phyloP scores from a whole-genome alignment of 345 rosid species.

The Salix caprea region DNA sequence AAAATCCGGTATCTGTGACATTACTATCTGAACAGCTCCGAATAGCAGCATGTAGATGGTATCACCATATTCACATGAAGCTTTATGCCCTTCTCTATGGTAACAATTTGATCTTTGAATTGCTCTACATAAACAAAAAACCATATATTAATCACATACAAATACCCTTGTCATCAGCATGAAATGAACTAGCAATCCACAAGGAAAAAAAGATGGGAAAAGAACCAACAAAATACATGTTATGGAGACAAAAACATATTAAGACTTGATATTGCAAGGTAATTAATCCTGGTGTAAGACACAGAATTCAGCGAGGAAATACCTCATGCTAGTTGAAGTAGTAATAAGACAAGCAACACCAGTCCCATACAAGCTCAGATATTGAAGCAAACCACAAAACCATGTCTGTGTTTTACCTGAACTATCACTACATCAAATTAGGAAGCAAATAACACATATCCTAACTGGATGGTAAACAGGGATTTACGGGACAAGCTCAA shows the following conservation, averaged over 20 bases:
- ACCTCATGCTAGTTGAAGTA: constrained; percentile 49
- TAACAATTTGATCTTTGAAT: constrained; percentile 45
- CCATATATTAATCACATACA: neutral
- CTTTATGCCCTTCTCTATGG: constrained; percentile 44
- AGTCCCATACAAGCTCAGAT: constrained; percentile 41
- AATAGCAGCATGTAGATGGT: constrained; percentile 38
- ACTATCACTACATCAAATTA: constrained; percentile 21
- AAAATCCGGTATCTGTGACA: constrained; percentile 51
- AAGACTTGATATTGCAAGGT: neutral
- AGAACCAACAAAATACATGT: neutral
- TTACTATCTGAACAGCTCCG: constrained; percentile 40
- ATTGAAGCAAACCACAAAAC: constrained; percentile 60
- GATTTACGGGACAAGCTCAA: neutral
- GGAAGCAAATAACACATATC: neutral
- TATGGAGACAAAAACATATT: neutral
- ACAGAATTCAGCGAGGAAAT: constrained; percentile 10
- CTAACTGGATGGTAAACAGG: neutral
- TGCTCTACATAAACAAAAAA: constrained; percentile 34
- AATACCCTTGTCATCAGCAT: neutral
- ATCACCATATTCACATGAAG: constrained; percentile 31
- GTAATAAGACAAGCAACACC: constrained; percentile 46
- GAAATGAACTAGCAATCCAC: neutral
- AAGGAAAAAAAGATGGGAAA: neutral
- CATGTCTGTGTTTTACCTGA: constrained; percentile 46
- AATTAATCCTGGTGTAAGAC: neutral